Conservation (phyloP, 139 green algal genomes). For the Chloropicon primus region DNA sequence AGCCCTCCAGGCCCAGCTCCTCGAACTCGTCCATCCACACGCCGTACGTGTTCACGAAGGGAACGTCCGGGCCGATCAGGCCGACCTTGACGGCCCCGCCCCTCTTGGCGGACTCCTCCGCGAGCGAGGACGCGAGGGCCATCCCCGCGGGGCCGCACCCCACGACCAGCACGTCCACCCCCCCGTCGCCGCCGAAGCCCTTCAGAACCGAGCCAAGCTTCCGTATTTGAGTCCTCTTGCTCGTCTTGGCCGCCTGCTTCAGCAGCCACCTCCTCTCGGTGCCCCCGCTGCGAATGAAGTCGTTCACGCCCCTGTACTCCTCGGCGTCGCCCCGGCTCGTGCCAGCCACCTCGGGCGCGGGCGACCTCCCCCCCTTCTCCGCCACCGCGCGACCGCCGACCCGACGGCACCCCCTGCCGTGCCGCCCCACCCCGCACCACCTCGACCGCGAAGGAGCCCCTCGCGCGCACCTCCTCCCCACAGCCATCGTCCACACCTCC, state of each 20-base stretch:
- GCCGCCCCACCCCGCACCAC: neutral
- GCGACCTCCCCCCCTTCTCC: neutral
- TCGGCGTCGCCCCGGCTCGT: too few species aligned
- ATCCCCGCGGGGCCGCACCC: conserved; percentile 85
- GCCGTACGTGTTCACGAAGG: conserved; percentile 65
- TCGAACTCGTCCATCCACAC: conserved; percentile 66
- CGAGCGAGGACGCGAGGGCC: conserved; percentile 68
- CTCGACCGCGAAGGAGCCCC: too few species aligned
- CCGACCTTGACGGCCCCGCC: conserved; percentile 46
- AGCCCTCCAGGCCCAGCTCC: conserved; percentile 45
- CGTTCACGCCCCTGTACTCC: neutral
- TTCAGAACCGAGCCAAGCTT: neutral
- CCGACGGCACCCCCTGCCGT: neutral
- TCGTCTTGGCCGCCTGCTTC: neutral
- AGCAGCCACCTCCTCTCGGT: neutral
- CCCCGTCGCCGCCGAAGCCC: neutral
- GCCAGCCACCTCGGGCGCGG: neutral
- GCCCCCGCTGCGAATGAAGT: neutral
- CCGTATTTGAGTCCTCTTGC: neutral
- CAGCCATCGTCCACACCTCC: too few species aligned
- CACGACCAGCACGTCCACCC: neutral
- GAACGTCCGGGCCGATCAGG: conserved; percentile 43
- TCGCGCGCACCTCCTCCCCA: too few species aligned
- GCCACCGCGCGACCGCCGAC: neutral
- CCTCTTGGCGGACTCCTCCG: conserved; percentile 6